Conservation (phyloP, 495 filamentous ascomycete genomes). For the Penicillium parvum region DNA sequence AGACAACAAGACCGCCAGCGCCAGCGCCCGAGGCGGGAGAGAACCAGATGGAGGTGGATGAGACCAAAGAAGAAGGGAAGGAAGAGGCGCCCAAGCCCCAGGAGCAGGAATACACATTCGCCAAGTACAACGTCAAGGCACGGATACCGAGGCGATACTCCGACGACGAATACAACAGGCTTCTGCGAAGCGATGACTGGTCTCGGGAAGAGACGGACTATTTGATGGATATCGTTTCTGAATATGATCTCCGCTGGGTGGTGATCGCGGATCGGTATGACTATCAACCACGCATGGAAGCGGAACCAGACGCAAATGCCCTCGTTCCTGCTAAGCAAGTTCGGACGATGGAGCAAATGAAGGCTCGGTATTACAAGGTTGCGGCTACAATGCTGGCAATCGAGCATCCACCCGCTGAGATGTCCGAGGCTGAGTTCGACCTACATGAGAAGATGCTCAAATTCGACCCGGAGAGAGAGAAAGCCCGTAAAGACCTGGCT, state of each 20-base stretch:
- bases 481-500: constrained; percentile 76
- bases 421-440: constrained; percentile 77
- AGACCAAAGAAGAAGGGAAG: constrained; percentile 22
- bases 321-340: constrained; percentile 37
- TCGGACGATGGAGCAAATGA: constrained; percentile 83
- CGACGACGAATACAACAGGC: constrained; percentile 77
- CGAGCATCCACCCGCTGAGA: constrained; percentile 74
- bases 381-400: constrained; percentile 81
- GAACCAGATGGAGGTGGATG: constrained; percentile 28
- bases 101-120: constrained; percentile 48
- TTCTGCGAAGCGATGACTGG: constrained; percentile 74
- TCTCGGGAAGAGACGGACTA: constrained; percentile 91
- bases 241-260: constrained; percentile 83
- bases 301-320: constrained; percentile 34
- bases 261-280: constrained; percentile 94
- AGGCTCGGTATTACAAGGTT: constrained; percentile 82
- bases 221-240: constrained; percentile 63
- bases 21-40: too few relatives aligned
- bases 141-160: constrained; percentile 67
- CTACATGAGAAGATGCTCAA: constrained; percentile 78
- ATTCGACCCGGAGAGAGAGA: constrained; percentile 75
- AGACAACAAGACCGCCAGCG: constrained; percentile 36
- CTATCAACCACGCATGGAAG: constrained; percentile 50
- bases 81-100: constrained; percentile 30
- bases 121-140: constrained; percentile 80